Base-by-base conservation (phyloP, 1,284 basidiomycete species). In the Ustilago esculenta region DNA sequence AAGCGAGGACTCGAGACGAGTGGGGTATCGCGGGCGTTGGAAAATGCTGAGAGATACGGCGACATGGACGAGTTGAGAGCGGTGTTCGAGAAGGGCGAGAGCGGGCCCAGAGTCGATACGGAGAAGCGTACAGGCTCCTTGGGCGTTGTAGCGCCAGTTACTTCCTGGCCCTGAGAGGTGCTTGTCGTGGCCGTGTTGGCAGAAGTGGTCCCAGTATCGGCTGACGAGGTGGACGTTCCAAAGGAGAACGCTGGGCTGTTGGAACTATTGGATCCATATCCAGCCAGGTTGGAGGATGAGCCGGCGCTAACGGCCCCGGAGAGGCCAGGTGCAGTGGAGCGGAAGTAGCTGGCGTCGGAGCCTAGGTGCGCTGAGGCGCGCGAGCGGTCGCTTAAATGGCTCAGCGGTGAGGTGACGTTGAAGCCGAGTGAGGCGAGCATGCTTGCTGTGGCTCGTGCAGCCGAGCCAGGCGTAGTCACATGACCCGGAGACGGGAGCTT, bases 11-110 rank as follows among this genome's bases (percentile, higher is more conserved):
- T 77, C 20, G 78, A 73, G 27, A 73, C 69, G 43, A 72, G 73
- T 18, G 78, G 78, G 34, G 77, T 80, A 39, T 80, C 78, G 23
- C 78, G 70, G 2, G 78, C 78, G 35, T 79, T 79, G 17, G 78
- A 80, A 24, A 80, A 80, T 12, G 78, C 77, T n/a, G 71, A 74
- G n/a, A 79, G 67, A 17, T 80, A 80, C 6, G 78, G 78, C 50
- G 75, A 77, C 70, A 79, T 79, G 40, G 68, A 74, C 33, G 74
- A 75, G 37, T 59, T 76, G 25, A 80, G 68, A 5, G 75, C 78
- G 25, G 77, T 79, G 49, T 76, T 77, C 11, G 76, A 77, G 37
- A 80, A 80, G 8, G 78, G 77, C 23, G 77, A 79, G 21, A 79
- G 67, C 3, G 77, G 69, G 1, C 78, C 77, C 0, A 73, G 47